Conservation (phyloP, 352 stramenopile species). For the Globisporangium emineosum region DNA sequence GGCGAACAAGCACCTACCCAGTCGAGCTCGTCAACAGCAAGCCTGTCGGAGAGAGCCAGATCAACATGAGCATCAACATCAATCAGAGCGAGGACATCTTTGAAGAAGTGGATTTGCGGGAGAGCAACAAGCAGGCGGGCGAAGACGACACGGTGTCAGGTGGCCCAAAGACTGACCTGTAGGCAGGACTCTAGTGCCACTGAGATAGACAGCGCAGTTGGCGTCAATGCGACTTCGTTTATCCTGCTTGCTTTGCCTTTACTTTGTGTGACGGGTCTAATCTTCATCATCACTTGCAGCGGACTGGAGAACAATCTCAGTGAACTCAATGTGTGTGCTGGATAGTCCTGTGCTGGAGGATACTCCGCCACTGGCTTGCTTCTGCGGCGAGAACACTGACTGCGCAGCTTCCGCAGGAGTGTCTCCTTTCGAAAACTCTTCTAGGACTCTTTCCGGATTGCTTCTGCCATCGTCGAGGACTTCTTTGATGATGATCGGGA, state of each 20-base stretch:
- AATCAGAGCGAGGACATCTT: slow-evolving; percentile 58
- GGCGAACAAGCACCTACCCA: slow-evolving; percentile 17
- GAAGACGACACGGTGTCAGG: slow-evolving; percentile 23
- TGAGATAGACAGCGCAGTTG: neutral
- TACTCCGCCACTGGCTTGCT: neutral
- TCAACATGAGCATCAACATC: slow-evolving; percentile 33
- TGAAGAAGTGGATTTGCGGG: slow-evolving; percentile 28
- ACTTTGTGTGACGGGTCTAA: neutral
- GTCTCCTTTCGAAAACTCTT: slow-evolving; percentile 23
- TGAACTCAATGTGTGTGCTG: slow-evolving; percentile 44
- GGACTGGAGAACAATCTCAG: slow-evolving; percentile 61
- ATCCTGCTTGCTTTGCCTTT: slow-evolving; percentile 7
- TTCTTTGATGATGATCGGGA: slow-evolving; percentile 58
- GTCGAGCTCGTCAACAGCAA: slow-evolving; percentile 7
- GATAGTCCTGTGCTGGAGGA: slow-evolving; percentile 4
- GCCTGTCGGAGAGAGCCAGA: slow-evolving; percentile 24
- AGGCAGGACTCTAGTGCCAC: neutral
- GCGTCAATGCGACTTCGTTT: neutral
- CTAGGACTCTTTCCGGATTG: slow-evolving; percentile 38
- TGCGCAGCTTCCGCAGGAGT: neutral
- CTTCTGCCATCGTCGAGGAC: slow-evolving; percentile 43
- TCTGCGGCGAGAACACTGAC: slow-evolving; percentile 11
- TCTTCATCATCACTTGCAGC: slow-evolving; percentile 18
- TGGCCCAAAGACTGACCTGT: slow-evolving; percentile 33
- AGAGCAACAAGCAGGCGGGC: neutral